phyloP scores from a whole-genome alignment of 495 filamentous ascomycete genomes.

The Trichoderma gamsii region DNA sequence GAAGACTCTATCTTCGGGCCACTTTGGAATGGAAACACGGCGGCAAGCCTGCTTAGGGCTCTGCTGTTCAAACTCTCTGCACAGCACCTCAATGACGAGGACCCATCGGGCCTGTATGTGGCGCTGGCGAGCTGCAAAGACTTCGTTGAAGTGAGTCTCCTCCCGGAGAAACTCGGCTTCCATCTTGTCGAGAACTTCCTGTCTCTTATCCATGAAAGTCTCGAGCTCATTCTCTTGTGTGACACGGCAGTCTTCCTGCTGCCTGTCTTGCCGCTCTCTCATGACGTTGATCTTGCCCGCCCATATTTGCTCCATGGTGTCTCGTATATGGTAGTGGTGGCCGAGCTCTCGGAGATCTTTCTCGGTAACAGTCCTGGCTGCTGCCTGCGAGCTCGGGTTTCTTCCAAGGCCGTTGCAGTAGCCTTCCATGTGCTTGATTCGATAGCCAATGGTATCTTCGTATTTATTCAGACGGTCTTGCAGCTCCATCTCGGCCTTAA shows the following conservation, averaged over 20 bases:
- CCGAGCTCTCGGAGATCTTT: slow-evolving; percentile 56
- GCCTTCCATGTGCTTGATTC: slow-evolving; percentile 72
- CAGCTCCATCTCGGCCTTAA: slow-evolving; percentile 63
- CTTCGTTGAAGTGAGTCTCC: slow-evolving; percentile 41
- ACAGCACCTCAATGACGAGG: slow-evolving; percentile 57
- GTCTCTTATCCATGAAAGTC: slow-evolving; percentile 45
- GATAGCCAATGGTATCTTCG: slow-evolving; percentile 56
- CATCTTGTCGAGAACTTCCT: slow-evolving; percentile 48
- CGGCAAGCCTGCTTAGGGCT: slow-evolving; percentile 43
- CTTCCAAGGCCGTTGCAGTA: slow-evolving; percentile 59
- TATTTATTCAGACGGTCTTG: slow-evolving; percentile 43
- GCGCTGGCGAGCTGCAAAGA: slow-evolving; percentile 46
- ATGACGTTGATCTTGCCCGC: slow-evolving; percentile 72
- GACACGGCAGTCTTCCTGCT: slow-evolving; percentile 57
- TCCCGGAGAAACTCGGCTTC: slow-evolving; percentile 51
- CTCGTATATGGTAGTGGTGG: slow-evolving; percentile 63
- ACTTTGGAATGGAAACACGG: slow-evolving; percentile 39
- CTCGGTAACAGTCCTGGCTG: slow-evolving; percentile 48
- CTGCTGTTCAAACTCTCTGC: slow-evolving; percentile 51
- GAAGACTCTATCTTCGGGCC: slow-evolving; percentile 25
- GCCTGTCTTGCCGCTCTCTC: slow-evolving; percentile 65
- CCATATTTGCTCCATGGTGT: slow-evolving; percentile 65
- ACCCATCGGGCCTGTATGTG: slow-evolving; percentile 53
- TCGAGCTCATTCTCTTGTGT: slow-evolving; percentile 61
- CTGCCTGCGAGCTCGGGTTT: slow-evolving; percentile 27